phyloP scores from a whole-genome alignment of 2,329 filamentous ascomycete species.

The Periconia sp. region DNA sequence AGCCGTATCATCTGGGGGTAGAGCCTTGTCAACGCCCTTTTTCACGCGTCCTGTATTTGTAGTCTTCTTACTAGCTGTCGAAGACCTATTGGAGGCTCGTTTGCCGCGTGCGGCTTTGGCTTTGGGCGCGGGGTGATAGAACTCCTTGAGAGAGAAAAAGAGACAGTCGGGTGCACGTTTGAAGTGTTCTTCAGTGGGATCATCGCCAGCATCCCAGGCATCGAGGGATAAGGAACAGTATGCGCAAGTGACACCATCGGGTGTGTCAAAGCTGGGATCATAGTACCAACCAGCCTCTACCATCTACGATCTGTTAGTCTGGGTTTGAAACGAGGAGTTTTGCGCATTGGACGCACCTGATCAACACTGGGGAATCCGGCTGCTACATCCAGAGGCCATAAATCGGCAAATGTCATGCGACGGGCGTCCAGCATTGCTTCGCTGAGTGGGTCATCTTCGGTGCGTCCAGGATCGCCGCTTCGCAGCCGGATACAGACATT shows the following conservation, averaged over 20 bases:
- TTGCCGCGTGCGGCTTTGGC: conserved; percentile 29
- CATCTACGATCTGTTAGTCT: conserved; percentile 88
- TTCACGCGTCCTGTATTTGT: conserved; percentile 17
- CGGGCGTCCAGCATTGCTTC: conserved; percentile 74
- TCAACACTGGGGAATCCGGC: conserved; percentile 49
- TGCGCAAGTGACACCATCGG: conserved; percentile 87
- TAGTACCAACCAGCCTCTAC: conserved; percentile 93
- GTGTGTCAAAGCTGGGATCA: conserved; percentile 77
- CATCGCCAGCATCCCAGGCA: conserved; percentile 91
- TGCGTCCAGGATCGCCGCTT: conserved; percentile 63
- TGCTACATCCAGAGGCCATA: conserved; percentile 78
- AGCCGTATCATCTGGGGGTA: conserved; percentile 3
- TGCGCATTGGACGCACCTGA: conserved; percentile 59
- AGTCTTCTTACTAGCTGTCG: conserved; percentile 15
- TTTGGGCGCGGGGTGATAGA: conserved; percentile 40
- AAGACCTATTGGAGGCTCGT: conserved; percentile 27
- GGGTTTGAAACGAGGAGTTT: conserved; percentile 59
- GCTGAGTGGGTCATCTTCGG: conserved; percentile 73
- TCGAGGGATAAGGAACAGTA: conserved; percentile 91
- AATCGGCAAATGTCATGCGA: conserved; percentile 76
- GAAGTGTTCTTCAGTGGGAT: conserved; percentile 88
- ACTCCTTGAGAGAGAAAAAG: conserved; percentile 75
- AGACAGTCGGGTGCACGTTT: conserved; percentile 75
- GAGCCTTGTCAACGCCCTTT: conserved; percentile 9
- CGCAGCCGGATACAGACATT: conserved; percentile 57